A percentile compares a stretch with the other conserved stretches of the same genome.
Conservation (phyloP, 305 asterid genomes). For the Striga hermonthica region DNA sequence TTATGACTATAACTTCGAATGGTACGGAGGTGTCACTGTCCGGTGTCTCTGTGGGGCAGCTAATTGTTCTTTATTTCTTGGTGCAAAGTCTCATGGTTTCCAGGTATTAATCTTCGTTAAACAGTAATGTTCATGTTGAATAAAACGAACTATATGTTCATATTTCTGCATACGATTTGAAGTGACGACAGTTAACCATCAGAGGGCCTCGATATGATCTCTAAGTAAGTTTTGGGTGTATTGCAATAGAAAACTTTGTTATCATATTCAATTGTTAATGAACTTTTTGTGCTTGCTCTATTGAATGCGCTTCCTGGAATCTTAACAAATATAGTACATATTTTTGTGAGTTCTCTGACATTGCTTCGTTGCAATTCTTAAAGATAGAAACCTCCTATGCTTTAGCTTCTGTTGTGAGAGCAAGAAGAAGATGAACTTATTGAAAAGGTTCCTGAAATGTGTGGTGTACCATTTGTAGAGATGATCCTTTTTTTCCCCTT, state of each 20-base stretch:
- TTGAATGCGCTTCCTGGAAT: too few species aligned
- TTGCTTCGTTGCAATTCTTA: too few species aligned
- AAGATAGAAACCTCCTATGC: too few species aligned
- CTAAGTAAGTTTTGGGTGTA: conserved; percentile 10
- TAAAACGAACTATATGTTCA: conserved; percentile 21
- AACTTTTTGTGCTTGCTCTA: too few species aligned
- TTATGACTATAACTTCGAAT: conserved; percentile 82
- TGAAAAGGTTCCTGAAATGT: too few species aligned
- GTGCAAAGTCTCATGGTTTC: conserved; percentile 95
- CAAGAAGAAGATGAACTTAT: too few species aligned
- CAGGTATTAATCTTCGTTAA: conserved; percentile 50
- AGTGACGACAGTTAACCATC: conserved; percentile 14
- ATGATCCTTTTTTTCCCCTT: too few species aligned
- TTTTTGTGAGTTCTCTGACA: too few species aligned
- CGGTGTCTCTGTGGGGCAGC: conserved; percentile 92
- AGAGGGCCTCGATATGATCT: too few species aligned
- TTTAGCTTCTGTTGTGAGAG: too few species aligned
- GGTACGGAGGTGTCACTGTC: conserved; percentile 92
- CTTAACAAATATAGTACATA: too few species aligned
- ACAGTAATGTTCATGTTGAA: conserved; percentile 16
- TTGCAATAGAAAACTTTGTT: conserved; percentile 15
- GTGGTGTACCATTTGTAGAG: too few species aligned
- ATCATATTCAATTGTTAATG: neutral
- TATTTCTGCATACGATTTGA: conserved; percentile 24
- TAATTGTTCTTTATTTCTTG: conserved; percentile 84